These are phyloP conservation scores for Eragrostis curvula DNA, from an alignment of 176 grass and related monocot species.

Conservation along the genomic window DNA sequence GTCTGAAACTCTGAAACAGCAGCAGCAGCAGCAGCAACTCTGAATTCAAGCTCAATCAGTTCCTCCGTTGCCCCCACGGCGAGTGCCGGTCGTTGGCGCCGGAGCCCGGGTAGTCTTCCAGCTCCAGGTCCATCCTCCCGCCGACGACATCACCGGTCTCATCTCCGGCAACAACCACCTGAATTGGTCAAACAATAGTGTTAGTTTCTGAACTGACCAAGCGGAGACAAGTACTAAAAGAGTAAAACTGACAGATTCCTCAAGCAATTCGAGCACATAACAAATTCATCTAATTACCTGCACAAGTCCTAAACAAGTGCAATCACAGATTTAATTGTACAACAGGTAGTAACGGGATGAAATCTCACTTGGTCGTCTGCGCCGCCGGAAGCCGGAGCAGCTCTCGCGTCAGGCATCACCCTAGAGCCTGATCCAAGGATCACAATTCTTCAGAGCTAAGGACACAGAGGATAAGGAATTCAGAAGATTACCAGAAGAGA, in stretches of 20 bases:
- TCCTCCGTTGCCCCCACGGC: constrained; percentile 51
- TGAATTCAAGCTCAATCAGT: constrained; percentile 8
- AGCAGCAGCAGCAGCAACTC: background rate
- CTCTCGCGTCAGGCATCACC: background rate
- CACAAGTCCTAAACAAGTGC: background rate
- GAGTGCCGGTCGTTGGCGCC: constrained; percentile 72
- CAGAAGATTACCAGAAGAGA: constrained; percentile 38
- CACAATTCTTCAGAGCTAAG: background rate
- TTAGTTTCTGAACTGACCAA: background rate
- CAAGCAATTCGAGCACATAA: background rate
- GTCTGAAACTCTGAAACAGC: background rate
- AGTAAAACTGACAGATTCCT: background rate
- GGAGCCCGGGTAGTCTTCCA: constrained; percentile 71
- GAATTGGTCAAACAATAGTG: background rate
- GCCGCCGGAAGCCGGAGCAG: background rate
- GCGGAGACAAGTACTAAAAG: background rate
- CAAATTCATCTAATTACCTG: too few relatives aligned
- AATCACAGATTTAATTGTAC: background rate
- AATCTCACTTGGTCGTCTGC: constrained; percentile 20
- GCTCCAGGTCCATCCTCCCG: constrained; percentile 32
- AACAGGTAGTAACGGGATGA: background rate
- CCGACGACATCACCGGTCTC: background rate
- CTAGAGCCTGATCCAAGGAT: background rate
- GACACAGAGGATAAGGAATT: background rate
- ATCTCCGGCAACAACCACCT: background rate